Percentiles rank a stretch among this genome's conserved stretches.
These are phyloP conservation scores for Salix suchowensis DNA, from an alignment of 345 rosid species.

Conservation along the genomic window DNA sequence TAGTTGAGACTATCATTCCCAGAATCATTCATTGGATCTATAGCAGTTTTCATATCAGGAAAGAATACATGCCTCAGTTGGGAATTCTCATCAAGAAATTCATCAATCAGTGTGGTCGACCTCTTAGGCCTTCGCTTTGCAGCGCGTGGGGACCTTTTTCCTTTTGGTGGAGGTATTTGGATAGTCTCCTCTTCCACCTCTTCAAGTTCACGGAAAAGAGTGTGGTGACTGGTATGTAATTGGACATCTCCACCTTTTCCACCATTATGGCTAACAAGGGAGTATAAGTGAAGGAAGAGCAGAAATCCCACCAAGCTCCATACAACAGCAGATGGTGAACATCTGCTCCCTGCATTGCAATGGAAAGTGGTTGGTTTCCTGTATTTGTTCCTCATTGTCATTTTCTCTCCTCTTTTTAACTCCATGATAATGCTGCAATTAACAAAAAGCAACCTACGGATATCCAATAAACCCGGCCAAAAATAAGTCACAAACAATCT, in stretches of 20 bases:
- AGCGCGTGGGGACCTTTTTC: conserved; percentile 78
- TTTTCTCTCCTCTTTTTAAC: conserved; percentile 46
- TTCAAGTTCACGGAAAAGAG: conserved; percentile 52
- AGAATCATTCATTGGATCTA: conserved; percentile 55
- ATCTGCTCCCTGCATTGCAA: conserved; percentile 78
- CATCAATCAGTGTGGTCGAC: conserved; percentile 68
- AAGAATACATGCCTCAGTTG: conserved; percentile 72
- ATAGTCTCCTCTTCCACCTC: conserved; percentile 73
- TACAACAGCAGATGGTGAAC: conserved; percentile 43
- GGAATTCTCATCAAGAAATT: conserved; percentile 94
- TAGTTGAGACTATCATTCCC: conserved; percentile 53
- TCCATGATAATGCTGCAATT: conserved; percentile 56
- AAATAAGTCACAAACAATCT: conserved; percentile 15
- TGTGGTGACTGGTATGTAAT: conserved; percentile 39
- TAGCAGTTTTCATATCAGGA: conserved; percentile 54
- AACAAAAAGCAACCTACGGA: conserved; percentile 44
- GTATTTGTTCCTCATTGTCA: conserved; percentile 78
- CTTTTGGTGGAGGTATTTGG: conserved; percentile 74
- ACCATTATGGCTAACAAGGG: conserved; percentile 38
- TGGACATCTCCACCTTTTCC: conserved; percentile 32
- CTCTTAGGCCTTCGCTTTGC: conserved; percentile 74
- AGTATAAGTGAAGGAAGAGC: conserved; percentile 53
- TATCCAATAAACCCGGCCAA: conserved; percentile 36
- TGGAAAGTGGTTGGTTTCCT: conserved; percentile 62
- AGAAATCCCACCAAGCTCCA: conserved; percentile 78